These are phyloP conservation scores for Pseudogymnoascus verrucosus DNA, from an alignment of 2,329 filamentous ascomycete species.

Conservation along the genomic window DNA sequence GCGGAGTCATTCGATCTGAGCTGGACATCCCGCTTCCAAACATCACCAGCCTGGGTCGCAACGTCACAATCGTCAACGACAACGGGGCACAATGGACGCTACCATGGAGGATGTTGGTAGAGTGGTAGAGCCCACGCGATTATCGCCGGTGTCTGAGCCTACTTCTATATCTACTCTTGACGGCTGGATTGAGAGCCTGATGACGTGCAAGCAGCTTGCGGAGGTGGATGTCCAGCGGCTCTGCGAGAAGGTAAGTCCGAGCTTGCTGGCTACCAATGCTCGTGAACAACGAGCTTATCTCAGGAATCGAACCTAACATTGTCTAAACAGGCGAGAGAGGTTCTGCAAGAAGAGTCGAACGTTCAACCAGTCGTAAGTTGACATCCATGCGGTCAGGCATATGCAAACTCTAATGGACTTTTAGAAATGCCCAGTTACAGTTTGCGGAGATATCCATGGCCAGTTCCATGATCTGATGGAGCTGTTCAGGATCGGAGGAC, in stretches of 20 bases:
- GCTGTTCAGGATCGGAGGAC: conserved; percentile 84
- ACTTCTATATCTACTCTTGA: conserved; percentile 88
- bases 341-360: conserved; percentile 95
- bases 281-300: background rate
- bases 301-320: background rate
- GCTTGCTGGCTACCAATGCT: background rate
- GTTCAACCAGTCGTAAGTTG: conserved; percentile 89
- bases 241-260: conserved; percentile 79
- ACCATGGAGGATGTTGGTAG: conserved; percentile 98
- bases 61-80: conserved; percentile 9
- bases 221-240: conserved; percentile 92
- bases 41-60: conserved; percentile 8
- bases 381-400: background rate
- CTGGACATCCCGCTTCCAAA: conserved; percentile 7
- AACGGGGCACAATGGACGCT: conserved; percentile 64
- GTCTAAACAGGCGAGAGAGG: conserved; percentile 70
- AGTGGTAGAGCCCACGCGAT: conserved; percentile 67
- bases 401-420: background rate
- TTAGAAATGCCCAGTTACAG: conserved; percentile 5
- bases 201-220: conserved; percentile 96
- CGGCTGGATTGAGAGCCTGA: conserved; percentile 97
- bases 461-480: conserved; percentile 98
- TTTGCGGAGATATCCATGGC: conserved; percentile 94
- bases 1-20: conserved; percentile 1
- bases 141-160: conserved; percentile 72